These are phyloP conservation scores for Panaeolus cyanescens DNA, from an alignment of 768 basidiomycete species.

Conservation along the genomic window DNA sequence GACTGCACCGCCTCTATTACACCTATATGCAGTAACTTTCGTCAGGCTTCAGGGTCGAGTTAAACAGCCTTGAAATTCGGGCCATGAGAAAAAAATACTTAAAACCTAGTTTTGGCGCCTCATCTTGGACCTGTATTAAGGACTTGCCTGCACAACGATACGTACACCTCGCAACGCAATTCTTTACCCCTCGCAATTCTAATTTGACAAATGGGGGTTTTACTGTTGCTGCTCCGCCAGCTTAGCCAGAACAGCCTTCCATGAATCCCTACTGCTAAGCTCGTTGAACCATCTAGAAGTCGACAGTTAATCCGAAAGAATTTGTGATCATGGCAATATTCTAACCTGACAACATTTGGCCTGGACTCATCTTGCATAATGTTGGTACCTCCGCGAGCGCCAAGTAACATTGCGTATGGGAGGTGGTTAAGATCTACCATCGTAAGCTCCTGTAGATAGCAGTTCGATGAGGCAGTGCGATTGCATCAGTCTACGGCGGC, in stretches of 20 bases:
- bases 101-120: background rate
- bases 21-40: background rate
- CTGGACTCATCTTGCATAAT: conserved; percentile 27
- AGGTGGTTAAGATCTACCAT: conserved; percentile 50
- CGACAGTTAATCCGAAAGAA: background rate
- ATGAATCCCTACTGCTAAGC: conserved; percentile 46
- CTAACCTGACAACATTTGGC: conserved; percentile 39
- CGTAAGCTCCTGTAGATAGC: conserved; percentile 32
- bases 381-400: conserved; percentile 19
- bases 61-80: background rate
- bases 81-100: background rate
- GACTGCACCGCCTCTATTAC: background rate
- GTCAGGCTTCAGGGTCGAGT: background rate
- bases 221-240: background rate
- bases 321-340: background rate
- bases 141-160: background rate
- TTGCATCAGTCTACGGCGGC: background rate
- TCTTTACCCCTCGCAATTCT: background rate
- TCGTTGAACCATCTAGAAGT: conserved; percentile 28
- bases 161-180: background rate
- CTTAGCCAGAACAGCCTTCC: conserved; percentile 37
- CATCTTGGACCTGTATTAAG: background rate
- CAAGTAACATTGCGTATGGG: conserved; percentile 32
- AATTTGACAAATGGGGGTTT: background rate
- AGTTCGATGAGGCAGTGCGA: background rate